Percentiles rank a stretch among this genome's conserved stretches.
Conservation (phyloP, 2,329 filamentous ascomycete genomes). For the Colletotrichum aenigma region DNA sequence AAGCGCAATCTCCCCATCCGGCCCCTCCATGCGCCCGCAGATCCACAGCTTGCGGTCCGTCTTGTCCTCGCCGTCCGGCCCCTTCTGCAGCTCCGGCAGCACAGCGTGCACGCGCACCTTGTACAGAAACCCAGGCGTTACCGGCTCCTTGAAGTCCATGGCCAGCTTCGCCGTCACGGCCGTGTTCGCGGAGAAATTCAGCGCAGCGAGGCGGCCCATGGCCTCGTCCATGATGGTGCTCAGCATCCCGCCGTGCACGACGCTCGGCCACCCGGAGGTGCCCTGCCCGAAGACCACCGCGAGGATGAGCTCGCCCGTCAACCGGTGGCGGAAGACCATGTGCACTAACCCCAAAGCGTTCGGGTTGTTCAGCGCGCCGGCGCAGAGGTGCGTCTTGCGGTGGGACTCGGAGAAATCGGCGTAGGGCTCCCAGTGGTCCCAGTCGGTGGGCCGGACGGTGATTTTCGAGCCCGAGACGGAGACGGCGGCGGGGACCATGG, state of each 20-base stretch:
- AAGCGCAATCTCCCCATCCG: not conserved
- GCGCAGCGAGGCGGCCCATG: conserved; percentile 29
- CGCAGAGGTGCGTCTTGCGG: conserved; percentile 36
- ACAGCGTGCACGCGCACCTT: conserved; percentile 4
- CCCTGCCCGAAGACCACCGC: conserved; percentile 36
- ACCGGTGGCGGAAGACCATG: conserved; percentile 33
- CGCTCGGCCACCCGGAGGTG: conserved; percentile 32
- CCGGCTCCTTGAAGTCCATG: conserved; percentile 11
- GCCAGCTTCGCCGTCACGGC: conserved; percentile 15
- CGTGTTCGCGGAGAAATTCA: conserved; percentile 2
- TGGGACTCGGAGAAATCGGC: not conserved
- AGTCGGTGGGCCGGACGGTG: not conserved
- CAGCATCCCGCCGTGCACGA: conserved; percentile 41
- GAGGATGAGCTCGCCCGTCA: conserved; percentile 29
- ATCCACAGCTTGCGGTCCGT: conserved; percentile 18
- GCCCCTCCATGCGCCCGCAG: conserved; percentile 7
- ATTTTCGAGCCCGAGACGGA: not conserved
- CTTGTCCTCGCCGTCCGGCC: conserved; percentile 10
- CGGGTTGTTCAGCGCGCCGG: conserved; percentile 29
- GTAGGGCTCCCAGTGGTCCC: conserved; percentile 16
- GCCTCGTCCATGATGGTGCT: conserved; percentile 41
- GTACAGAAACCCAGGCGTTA: not conserved
- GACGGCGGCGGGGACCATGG: not conserved
- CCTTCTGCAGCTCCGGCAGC: conserved; percentile 4
- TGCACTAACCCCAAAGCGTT: conserved; percentile 36